Percentiles rank a stretch among this genome's conserved stretches.
Evolutionary conservation across 495 filamentous ascomycete genomes (phyloP).

Genomic region (Aspergillus baeticus): DNA sequence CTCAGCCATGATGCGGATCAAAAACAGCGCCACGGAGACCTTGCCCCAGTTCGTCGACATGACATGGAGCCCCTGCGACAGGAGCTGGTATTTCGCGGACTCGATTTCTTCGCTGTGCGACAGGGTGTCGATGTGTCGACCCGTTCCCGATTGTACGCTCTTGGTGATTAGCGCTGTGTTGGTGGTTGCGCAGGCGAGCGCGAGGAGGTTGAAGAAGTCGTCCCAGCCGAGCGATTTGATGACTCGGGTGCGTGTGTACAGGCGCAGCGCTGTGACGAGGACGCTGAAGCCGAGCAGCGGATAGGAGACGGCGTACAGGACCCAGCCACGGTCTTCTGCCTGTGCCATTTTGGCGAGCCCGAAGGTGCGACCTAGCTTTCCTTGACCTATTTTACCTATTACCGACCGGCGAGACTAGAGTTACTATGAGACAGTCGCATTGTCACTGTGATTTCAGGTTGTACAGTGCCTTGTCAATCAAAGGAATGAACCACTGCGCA

Average conservation of each 20-base stretch:
- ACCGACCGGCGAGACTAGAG: too few relatives aligned
- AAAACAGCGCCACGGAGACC: constrained; percentile 10
- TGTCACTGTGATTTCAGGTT: too few relatives aligned
- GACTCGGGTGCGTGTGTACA: constrained; percentile 9
- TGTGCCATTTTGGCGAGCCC: too few relatives aligned
- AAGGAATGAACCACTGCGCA: too few relatives aligned
- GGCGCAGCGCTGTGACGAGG: neutral
- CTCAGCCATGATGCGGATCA: constrained; percentile 14
- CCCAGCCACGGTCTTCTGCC: constrained; percentile 6
- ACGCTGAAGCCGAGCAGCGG: constrained; percentile 5
- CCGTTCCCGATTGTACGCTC: too few relatives aligned
- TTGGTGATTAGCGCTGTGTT: constrained; percentile 6
- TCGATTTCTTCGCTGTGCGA: neutral
- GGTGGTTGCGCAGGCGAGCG: constrained; percentile 6
- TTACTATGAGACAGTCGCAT: too few relatives aligned
- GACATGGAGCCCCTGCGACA: constrained; percentile 15
- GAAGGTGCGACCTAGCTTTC: too few relatives aligned
- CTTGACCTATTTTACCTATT: too few relatives aligned
- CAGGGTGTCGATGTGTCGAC: neutral
- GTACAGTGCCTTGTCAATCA: too few relatives aligned
- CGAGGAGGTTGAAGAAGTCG: constrained; percentile 11
- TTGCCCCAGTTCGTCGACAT: constrained; percentile 18
- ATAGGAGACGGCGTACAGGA: constrained; percentile 6
- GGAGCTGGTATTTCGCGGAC: constrained; percentile 8
- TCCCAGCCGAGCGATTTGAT: constrained; percentile 8